Evolutionary conservation across 2,329 filamentous ascomycete species (phyloP), one percentile per base, ranked within the genome.

Genomic region (Penicillium sp.): DNA sequence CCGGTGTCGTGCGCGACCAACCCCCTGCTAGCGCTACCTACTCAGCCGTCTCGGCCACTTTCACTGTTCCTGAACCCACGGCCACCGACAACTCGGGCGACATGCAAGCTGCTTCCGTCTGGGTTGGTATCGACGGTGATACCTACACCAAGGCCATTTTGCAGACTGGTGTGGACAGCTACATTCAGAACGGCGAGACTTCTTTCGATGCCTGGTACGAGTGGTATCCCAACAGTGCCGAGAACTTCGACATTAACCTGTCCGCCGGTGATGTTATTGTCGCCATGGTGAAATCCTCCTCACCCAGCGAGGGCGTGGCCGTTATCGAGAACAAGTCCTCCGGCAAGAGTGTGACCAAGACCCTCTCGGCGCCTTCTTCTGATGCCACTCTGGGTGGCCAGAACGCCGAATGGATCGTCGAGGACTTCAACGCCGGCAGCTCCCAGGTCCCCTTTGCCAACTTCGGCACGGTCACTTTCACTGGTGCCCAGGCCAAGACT

Each of bases 341-440:
- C 2, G 81, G 81, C 40, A 64, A 80, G 62, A 74, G 62, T 4
- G 81, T 80, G 25, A 75, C 74, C 14, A 78, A 85, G 68, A 75
- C 70, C 4, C 78, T 85, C 65, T 70, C 61, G 36, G 72, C 69
- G 46, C 70, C 80, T 44, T 66, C 64, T 0, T 66, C 66, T 3
- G 62, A 66, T 5, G 58, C 64, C n/a, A 70, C 66, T 4, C 74
- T 84, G 13, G 80, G 77, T 61, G 74, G 81, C 61, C 76, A 77
- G 60, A 83, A 83, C 54, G 82, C 81, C 10, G 82, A 85, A 63
- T 86, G 82, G 81, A 84, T 85, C 58, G 81, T 85, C 13, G 82
- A 85, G 69, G 79, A 81, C 51, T 81, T 79, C 56, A 67, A 74
- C 53, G 57, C 64, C 3, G 67, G 69, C 35, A 55, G 57, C 35